Base-by-base conservation (phyloP, 2,329 filamentous ascomycete genomes). In the Colletotrichum sublineola region DNA sequence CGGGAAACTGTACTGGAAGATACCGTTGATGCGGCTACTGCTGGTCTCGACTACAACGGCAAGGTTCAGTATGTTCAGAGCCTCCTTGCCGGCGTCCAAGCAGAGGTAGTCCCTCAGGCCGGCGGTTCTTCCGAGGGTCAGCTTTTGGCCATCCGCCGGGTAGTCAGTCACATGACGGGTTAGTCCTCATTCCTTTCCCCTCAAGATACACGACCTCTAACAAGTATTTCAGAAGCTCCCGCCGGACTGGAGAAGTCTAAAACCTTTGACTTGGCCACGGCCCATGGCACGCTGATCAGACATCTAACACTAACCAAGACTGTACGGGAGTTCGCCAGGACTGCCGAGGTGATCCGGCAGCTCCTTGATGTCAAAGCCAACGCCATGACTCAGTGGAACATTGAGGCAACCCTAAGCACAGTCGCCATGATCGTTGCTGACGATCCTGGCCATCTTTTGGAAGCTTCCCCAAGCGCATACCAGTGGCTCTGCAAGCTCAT, bases 321-420 rank as follows among this genome's bases (percentile, higher is more conserved):
- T 6, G 75, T 79, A 7, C 73, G 78, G 1, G 79, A 83, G 65
- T 82, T 84, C 66, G 74, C 78, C 31, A 80, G 83, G 14, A 77
- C 83, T 9, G 83, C 85, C 56, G 82, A 84, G 46, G 81, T 83
- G 12, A 78, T 87, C 15, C 79, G 81, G 36, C 79, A 82, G 2
- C 80, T 90, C 11, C 82, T 90, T 33, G 87, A 89, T 73, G 84
- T 84, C 74, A 85, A 85, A 55, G 82, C 85, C 0, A 82, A 82
- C 24, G 81, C 82, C 52, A 88, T 90, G 83, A 85, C 83, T 7
- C 89, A 91, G 75, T 89, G 88, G 85, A 90, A 89, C 74, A 82
- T 90, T 31, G 89, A 90, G 72, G 75, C 82, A 38, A 88, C 87
- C 5, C 78, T 90, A 50, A 84, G 82, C 75, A 83, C 82, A 6